Base-by-base conservation (phyloP, 2,329 filamentous ascomycete species). In the Aspergillus puulaauensis region DNA sequence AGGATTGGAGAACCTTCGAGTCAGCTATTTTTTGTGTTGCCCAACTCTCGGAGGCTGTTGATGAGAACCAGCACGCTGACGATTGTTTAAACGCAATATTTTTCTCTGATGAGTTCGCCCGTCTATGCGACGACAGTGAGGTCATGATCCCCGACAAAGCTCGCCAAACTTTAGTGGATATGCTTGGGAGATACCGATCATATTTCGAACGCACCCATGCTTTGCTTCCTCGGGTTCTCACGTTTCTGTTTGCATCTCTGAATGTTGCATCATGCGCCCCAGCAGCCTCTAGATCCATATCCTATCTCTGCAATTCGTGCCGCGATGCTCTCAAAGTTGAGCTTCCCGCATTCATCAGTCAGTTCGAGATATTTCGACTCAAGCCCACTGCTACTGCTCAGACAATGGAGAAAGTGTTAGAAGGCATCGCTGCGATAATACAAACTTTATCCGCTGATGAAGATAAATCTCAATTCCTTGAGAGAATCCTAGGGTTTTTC, bases 341-440 rank as follows among this genome's bases (percentile, higher is more conserved):
- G 57, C 69, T 79, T 23, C 74, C 76, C 6, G 72, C 73, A 4
- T 79, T 80, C 58, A 66, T 80, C 49, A 69, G 68, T 41, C 75
- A 77, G 39, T 71, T 79, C 40, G 71, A 74, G 50, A 67, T 71
- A 33, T 74, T 77, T 44, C 71, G 73, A 19, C 67, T 64, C 52
- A 76, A 74, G 31, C 62, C 70, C 37, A 73, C 73, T 2, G 72
- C 73, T 17, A 75, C 69, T 1, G 63, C 66, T 2, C 69, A 70
- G 33, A 77, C 73, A 1, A 72, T 77, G 66, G 75, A 76, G 47
- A 74, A 71, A 44, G 75, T 80, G 21, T 65, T 76, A 11, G 77
- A 77, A 59, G 77, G 75, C 1, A 78, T 80, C 51, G 73, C 77
- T 15, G 74, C 77, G 0, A 74, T 80, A 48, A 72, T 79, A 7